Conservation (phyloP, 1,139 yeast species). For the Meyerozyma carpophila region DNA sequence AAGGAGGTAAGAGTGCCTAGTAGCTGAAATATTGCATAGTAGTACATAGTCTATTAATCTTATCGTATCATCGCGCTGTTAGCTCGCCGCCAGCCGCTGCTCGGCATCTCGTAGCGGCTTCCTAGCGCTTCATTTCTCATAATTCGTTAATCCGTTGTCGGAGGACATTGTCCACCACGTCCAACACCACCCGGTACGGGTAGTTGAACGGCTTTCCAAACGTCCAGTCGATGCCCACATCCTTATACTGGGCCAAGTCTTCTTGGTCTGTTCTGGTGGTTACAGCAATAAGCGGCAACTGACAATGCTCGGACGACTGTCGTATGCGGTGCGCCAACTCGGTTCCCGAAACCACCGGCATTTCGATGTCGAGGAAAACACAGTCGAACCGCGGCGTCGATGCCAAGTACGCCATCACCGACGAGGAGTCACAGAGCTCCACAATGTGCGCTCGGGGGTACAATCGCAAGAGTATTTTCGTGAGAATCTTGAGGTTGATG, state of each 20-base stretch:
- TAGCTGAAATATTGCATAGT: not conserved
- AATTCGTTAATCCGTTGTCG: slow-evolving; percentile 4
- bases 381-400: slow-evolving; percentile 22
- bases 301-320: slow-evolving; percentile 9
- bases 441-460: slow-evolving; percentile 30
- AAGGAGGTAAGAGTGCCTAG: too few relatives aligned
- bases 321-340: slow-evolving; percentile 32
- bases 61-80: too few relatives aligned
- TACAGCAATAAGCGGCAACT: slow-evolving; percentile 38
- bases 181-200: slow-evolving; percentile 13
- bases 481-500: slow-evolving; percentile 36
- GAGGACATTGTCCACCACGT: slow-evolving; percentile 11
- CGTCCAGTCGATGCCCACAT: slow-evolving; percentile 37
- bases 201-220: slow-evolving; percentile 38
- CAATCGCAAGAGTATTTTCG: slow-evolving; percentile 25
- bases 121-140: not conserved
- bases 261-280: slow-evolving; percentile 27
- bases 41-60: slow-evolving; percentile 1
- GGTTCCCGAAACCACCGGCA: slow-evolving; percentile 42
- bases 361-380: slow-evolving; percentile 42
- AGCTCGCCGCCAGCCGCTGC: too few relatives aligned
- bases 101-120: not conserved
- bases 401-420: slow-evolving; percentile 18
- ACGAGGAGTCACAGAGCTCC: slow-evolving; percentile 27
- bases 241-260: slow-evolving; percentile 26